phyloP scores from a whole-genome alignment of 306 rosid genomes.

The Cicer arietinum region DNA sequence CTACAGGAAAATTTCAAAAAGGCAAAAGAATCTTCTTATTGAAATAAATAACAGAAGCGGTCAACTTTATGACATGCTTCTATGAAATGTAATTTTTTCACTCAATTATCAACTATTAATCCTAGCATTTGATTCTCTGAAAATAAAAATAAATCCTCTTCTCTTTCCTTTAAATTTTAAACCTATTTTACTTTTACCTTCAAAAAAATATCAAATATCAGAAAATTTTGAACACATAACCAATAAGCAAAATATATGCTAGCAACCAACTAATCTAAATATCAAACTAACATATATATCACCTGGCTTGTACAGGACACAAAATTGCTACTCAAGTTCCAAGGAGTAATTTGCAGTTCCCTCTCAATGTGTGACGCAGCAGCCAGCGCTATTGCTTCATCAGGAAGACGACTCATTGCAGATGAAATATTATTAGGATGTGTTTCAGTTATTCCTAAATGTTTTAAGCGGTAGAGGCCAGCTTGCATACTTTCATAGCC shows the following conservation, averaged over 20 bases:
- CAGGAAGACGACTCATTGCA: conserved; percentile 96
- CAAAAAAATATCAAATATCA: conserved; percentile 12
- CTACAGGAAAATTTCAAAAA: neutral
- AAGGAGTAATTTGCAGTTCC: conserved; percentile 95
- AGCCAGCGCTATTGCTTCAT: conserved; percentile 94
- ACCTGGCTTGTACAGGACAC: conserved; percentile 95
- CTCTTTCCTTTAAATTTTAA: conserved; percentile 17
- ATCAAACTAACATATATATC: conserved; percentile 41
- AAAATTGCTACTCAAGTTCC: conserved; percentile 97
- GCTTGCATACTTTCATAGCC: conserved; percentile 99
- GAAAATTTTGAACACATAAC: conserved; percentile 28
- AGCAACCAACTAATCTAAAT: conserved; percentile 18
- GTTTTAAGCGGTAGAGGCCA: conserved; percentile 89
- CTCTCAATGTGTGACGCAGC: conserved; percentile 98
- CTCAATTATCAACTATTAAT: conserved; percentile 11
- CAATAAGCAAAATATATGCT: conserved; percentile 20
- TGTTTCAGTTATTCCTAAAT: conserved; percentile 85
- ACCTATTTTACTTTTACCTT: conserved; percentile 25
- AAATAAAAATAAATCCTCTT: neutral
- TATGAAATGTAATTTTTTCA: neutral
- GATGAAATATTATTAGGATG: conserved; percentile 84
- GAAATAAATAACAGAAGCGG: neutral
- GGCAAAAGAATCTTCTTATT: conserved; percentile 3
- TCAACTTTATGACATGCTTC: neutral
- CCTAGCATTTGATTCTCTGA: neutral